A percentile compares a stretch with the other conserved stretches of the same genome.
These are phyloP conservation scores for Actinidia polygama DNA, from an alignment of 179 eudicot species.

Conservation along the genomic window DNA sequence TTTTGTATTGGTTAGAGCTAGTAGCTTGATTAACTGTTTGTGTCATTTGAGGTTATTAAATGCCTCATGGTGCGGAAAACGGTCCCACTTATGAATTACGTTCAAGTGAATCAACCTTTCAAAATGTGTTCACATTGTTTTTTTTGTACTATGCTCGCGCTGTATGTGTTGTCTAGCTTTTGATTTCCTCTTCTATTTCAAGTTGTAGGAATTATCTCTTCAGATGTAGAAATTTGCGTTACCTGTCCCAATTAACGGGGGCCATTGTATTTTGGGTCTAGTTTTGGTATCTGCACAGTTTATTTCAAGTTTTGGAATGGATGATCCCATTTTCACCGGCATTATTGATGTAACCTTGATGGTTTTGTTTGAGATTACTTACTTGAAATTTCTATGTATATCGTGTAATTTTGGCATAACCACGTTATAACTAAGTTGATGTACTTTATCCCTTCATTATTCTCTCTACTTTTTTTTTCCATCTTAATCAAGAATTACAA, in stretches of 20 bases:
- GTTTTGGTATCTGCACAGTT: not conserved
- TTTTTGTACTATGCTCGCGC: too few relatives aligned
- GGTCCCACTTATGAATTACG: constrained; percentile 88
- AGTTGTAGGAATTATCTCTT: not conserved
- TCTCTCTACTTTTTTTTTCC: too few relatives aligned
- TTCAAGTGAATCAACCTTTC: constrained; percentile 65
- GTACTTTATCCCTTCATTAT: not conserved
- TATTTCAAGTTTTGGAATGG: not conserved
- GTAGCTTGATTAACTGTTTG: constrained; percentile 22
- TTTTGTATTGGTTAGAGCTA: not conserved
- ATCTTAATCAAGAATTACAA: not conserved
- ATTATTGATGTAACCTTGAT: not conserved
- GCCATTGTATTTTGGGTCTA: not conserved
- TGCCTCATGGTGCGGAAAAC: constrained; percentile 98
- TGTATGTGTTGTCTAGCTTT: too few relatives aligned
- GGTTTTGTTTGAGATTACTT: not conserved
- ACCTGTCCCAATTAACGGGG: not conserved
- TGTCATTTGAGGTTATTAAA: constrained; percentile 68
- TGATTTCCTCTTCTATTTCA: constrained; percentile 2
- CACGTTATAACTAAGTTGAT: not conserved
- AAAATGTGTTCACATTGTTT: not conserved
- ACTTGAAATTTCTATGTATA: not conserved
- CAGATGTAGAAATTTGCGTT: not conserved
- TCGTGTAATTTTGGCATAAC: not conserved
- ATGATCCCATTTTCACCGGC: not conserved